phyloP scores from a whole-genome alignment of 1,139 yeast genomes.

The Pichia sp. region DNA sequence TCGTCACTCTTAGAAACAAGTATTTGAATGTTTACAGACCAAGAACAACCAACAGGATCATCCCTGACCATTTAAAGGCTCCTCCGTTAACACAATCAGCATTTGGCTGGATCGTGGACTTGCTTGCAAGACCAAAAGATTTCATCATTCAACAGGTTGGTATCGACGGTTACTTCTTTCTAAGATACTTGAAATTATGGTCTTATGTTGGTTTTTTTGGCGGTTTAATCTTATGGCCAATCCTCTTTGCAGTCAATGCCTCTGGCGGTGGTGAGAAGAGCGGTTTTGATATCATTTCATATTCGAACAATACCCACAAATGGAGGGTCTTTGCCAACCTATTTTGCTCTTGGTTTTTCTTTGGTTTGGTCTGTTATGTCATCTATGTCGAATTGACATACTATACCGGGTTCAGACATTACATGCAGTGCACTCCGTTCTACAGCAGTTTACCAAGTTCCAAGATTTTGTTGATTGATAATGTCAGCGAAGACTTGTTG shows the following conservation, averaged over 20 bases:
- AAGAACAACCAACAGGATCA: conserved; percentile 55
- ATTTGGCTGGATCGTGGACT: conserved; percentile 57
- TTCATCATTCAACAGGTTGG: conserved; percentile 73
- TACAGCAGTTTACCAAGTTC: conserved; percentile 74
- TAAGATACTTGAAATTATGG: conserved; percentile 54
- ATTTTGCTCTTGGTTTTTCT: conserved; percentile 75
- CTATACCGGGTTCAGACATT: conserved; percentile 77
- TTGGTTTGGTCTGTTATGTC: conserved; percentile 65
- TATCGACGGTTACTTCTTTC: conserved; percentile 69
- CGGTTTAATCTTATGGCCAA: conserved; percentile 50
- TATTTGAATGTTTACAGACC: conserved; percentile 69
- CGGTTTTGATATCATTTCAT: conserved; percentile 80
- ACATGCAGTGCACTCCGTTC: conserved; percentile 76
- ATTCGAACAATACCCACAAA: conserved; percentile 59
- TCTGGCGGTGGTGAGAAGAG: conserved; percentile 50
- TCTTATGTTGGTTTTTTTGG: conserved; percentile 38
- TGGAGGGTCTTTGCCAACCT: conserved; percentile 84
- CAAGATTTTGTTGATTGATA: conserved; percentile 76
- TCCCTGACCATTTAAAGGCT: conserved; percentile 60
- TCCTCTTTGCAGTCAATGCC: conserved; percentile 66
- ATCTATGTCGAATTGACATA: conserved; percentile 81
- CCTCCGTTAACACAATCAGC: conserved; percentile 63
- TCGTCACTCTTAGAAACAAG: conserved; percentile 52
- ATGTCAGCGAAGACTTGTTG: conserved; percentile 65
- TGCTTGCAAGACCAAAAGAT: conserved; percentile 60